Conservation (phyloP, 2,329 filamentous ascomycete species). For the Helicocarpus griseus region DNA sequence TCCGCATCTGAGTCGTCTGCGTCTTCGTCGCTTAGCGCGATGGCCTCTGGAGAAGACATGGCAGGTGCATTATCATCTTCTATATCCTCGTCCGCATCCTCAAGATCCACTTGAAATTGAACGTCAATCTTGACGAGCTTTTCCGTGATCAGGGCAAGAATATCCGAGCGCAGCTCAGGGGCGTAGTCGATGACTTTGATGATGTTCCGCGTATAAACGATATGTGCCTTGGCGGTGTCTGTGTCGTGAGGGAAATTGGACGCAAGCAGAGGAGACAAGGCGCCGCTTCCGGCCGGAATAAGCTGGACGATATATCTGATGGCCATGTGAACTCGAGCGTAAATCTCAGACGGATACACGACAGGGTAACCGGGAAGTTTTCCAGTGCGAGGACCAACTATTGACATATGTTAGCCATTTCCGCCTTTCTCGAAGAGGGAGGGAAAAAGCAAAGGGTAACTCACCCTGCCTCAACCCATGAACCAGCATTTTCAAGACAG, state of each 20-base stretch:
- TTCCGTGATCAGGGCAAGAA: slow-evolving; percentile 74
- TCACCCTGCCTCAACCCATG: slow-evolving; percentile 58
- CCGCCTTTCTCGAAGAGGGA: neutral
- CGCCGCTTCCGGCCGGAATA: slow-evolving; percentile 66
- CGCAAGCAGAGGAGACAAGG: slow-evolving; percentile 57
- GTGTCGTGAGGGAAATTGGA: slow-evolving; percentile 66
- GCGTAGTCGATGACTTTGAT: slow-evolving; percentile 68
- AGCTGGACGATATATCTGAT: slow-evolving; percentile 68
- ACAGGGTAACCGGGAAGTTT: slow-evolving; percentile 45
- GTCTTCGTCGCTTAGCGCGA: slow-evolving; percentile 18
- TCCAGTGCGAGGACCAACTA: slow-evolving; percentile 45
- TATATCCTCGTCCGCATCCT: slow-evolving; percentile 83
- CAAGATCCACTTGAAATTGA: slow-evolving; percentile 85
- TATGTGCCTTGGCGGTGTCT: slow-evolving; percentile 67
- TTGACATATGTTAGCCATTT: neutral
- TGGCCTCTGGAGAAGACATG: slow-evolving; percentile 12
- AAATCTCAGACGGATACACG: slow-evolving; percentile 56
- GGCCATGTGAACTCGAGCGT: slow-evolving; percentile 64
- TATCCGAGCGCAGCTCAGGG: slow-evolving; percentile 65
- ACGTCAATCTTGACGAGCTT: slow-evolving; percentile 90
- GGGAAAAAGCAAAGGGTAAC: slow-evolving; percentile 11
- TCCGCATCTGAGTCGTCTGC: slow-evolving; percentile 59
- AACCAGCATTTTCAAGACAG: slow-evolving; percentile 71
- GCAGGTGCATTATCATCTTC: slow-evolving; percentile 59
- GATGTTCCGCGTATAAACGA: slow-evolving; percentile 81